Percentiles rank a stretch among this genome's conserved stretches.
These are phyloP conservation scores for Chiua virens DNA, from an alignment of 768 basidiomycete species.

Conservation along the genomic window DNA sequence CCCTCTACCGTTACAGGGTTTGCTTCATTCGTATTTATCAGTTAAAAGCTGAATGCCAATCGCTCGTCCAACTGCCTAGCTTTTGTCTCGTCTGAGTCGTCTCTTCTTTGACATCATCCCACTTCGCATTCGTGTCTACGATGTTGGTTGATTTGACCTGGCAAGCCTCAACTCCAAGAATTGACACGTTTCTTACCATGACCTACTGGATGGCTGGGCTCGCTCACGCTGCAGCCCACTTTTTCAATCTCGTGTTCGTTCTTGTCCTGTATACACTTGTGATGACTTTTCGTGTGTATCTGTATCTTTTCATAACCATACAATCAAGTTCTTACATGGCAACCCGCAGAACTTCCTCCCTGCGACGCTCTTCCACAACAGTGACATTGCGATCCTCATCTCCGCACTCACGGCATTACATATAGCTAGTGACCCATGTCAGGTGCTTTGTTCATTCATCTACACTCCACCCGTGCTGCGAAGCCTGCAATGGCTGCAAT, in stretches of 20 bases:
- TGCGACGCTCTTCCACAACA: constrained; percentile 78
- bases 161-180: neutral
- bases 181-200: constrained; percentile 34
- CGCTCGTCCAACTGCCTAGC: constrained; percentile 82
- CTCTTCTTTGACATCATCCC: constrained; percentile 90
- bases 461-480: constrained; percentile 86
- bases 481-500: constrained; percentile 83
- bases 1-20: constrained; percentile 89
- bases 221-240: constrained; percentile 70
- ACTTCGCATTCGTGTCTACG: constrained; percentile 76
- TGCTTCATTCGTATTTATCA: constrained; percentile 3
- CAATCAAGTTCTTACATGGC: neutral
- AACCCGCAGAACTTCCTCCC: constrained; percentile 81
- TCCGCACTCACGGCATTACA: constrained; percentile 74
- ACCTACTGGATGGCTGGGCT: constrained; percentile 98
- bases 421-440: constrained; percentile 84
- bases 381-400: constrained; percentile 87
- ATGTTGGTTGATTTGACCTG: constrained; percentile 51
- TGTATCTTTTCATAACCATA: constrained; percentile 27
- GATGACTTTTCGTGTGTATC: constrained; percentile 77
- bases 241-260: constrained; percentile 94
- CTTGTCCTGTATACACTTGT: constrained; percentile 81
- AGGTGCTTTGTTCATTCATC: constrained; percentile 91
- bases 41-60: neutral
- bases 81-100: constrained; percentile 84